These are phyloP conservation scores for Tolypocladium amazonense DNA, from an alignment of 2,329 filamentous ascomycete species.

Conservation along the genomic window DNA sequence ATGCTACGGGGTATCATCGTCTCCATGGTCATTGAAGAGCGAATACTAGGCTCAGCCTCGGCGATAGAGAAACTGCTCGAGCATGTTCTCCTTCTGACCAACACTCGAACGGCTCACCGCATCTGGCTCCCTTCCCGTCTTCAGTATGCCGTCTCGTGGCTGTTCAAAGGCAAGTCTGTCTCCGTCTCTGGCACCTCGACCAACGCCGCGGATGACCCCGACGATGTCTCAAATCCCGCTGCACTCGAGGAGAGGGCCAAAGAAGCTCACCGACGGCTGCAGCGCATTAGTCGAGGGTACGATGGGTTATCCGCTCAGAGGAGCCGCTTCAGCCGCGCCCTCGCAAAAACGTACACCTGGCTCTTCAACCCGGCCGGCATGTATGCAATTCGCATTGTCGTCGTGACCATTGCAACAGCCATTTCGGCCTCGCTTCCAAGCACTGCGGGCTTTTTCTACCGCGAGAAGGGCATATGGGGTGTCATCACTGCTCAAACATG, in stretches of 20 bases:
- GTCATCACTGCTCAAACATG: constrained; percentile 39
- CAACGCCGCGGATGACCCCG: constrained; percentile 8
- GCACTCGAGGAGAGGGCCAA: constrained; percentile 19
- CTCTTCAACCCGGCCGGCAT: constrained; percentile 30
- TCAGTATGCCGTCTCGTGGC: constrained; percentile 27
- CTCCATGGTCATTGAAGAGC: constrained; percentile 36
- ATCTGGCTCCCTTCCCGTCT: constrained; percentile 33
- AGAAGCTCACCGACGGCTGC: constrained; percentile 19
- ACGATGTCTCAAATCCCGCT: constrained; percentile 12
- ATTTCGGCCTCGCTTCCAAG: constrained; percentile 30
- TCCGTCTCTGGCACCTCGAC: constrained; percentile 10
- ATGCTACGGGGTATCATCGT: constrained; percentile 29
- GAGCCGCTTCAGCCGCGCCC: constrained; percentile 9
- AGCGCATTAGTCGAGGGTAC: constrained; percentile 22
- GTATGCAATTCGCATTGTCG: constrained; percentile 35
- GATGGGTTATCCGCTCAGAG: constrained; percentile 5
- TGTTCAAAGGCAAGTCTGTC: constrained; percentile 13
- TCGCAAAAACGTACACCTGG: constrained; percentile 26
- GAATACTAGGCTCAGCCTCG: constrained; percentile 16
- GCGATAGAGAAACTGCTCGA: constrained; percentile 23
- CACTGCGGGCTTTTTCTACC: constrained; percentile 37
- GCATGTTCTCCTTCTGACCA: constrained; percentile 23
- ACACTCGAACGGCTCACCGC: constrained; percentile 19
- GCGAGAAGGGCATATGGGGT: constrained; percentile 40
- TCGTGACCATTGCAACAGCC: constrained; percentile 30